Conservation (phyloP, 208 protist genomes). For the Perkinsela sp. region DNA sequence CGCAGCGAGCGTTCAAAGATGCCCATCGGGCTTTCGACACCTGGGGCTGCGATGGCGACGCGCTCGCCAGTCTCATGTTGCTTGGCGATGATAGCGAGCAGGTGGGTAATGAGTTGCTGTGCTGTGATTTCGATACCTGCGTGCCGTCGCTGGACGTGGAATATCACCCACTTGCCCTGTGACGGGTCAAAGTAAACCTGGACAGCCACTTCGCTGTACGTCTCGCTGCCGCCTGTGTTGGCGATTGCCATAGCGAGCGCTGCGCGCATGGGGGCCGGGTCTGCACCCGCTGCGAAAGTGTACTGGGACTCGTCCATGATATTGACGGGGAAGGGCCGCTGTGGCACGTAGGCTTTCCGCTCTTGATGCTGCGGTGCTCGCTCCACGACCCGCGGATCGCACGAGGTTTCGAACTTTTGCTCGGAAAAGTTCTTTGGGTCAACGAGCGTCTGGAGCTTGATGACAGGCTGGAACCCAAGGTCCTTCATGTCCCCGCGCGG, state of each 20-base stretch:
- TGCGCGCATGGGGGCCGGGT: background rate
- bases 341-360: background rate
- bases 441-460: background rate
- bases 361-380: too few relatives aligned
- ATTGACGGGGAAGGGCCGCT: background rate
- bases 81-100: background rate
- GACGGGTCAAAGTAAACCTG: background rate
- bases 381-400: background rate
- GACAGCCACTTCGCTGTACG: background rate
- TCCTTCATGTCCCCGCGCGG: background rate
- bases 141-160: background rate
- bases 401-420: background rate
- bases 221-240: background rate
- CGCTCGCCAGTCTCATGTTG: background rate
- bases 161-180: background rate
- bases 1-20: background rate
- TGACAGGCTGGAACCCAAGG: background rate
- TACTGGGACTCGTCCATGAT: background rate
- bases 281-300: background rate
- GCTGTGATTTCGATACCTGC: background rate
- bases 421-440: background rate
- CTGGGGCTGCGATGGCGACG: background rate
- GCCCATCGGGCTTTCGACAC: background rate
- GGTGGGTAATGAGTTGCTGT: background rate
- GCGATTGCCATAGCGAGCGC: background rate